phyloP scores from a whole-genome alignment of 2,329 filamentous ascomycete genomes.

The Tolypocladium paradoxum region DNA sequence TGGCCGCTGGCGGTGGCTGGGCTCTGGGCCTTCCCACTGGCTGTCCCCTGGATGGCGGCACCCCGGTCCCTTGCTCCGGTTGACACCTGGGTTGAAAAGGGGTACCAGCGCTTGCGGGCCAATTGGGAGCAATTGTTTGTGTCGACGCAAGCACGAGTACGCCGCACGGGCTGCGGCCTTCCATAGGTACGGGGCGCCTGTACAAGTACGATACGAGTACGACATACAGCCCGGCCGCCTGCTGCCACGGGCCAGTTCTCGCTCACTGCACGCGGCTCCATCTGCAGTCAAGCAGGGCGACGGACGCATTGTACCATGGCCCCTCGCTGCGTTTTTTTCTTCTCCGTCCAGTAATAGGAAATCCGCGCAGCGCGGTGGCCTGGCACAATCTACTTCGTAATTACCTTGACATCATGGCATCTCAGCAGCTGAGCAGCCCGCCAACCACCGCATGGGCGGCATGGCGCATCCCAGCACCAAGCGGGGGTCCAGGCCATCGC shows the following conservation, averaged over 20 bases:
- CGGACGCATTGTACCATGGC: neutral
- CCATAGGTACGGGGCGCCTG: neutral
- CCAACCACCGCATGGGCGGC: too few species aligned
- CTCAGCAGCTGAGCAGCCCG: too few species aligned
- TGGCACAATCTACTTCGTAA: neutral
- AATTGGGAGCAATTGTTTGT: too few species aligned
- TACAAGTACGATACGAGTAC: neutral
- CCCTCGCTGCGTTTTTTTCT: neutral
- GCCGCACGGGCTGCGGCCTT: neutral
- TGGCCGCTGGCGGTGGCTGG: neutral
- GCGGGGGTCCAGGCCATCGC: neutral
- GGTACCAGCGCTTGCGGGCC: too few species aligned
- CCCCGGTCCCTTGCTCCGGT: too few species aligned
- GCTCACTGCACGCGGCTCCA: neutral
- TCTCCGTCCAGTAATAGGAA: neutral
- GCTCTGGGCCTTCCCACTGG: neutral
- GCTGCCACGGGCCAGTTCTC: neutral
- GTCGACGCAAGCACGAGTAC: too few species aligned
- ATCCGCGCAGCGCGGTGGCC: neutral
- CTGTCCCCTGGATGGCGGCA: neutral
- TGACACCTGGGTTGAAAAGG: too few species aligned
- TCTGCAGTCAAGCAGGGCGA: neutral
- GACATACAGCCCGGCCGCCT: neutral
- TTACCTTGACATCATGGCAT: too few species aligned
- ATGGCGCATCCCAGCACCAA: neutral